phyloP scores from a whole-genome alignment of 2,329 filamentous ascomycete species.

The Septoria linicola region DNA sequence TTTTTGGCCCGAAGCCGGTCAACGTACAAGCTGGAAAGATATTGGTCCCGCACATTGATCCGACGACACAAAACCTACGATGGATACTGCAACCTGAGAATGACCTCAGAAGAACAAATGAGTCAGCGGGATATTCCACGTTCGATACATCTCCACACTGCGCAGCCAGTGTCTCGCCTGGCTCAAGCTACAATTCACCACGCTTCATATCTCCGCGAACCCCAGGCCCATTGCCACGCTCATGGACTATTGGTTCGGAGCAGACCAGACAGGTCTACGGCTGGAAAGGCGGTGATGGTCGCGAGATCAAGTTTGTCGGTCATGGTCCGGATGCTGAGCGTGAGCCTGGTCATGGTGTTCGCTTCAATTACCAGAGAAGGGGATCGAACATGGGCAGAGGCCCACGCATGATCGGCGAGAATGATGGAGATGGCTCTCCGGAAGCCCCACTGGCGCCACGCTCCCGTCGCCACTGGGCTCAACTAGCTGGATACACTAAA shows the following conservation, averaged over 20 bases:
- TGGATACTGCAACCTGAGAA: conserved; percentile 21
- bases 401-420: conserved; percentile 20
- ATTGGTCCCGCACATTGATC: conserved; percentile 21
- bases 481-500: conserved; percentile 19
- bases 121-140: too few species aligned
- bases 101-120: neutral
- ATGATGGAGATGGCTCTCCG: conserved; percentile 20
- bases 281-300: conserved; percentile 39
- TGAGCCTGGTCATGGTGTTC: conserved; percentile 30
- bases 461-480: conserved; percentile 31
- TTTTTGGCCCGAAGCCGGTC: conserved; percentile 5
- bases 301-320: conserved; percentile 39
- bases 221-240: conserved; percentile 8
- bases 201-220: conserved; percentile 14
- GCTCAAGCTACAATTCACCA: conserved; percentile 21
- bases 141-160: too few species aligned
- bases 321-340: conserved; percentile 36
- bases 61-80: conserved; percentile 19
- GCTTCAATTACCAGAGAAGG: conserved; percentile 21
- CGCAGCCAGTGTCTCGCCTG: conserved; percentile 17
- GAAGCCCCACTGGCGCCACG: conserved; percentile 27
- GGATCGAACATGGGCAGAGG: conserved; percentile 14
- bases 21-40: conserved; percentile 23
- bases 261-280: conserved; percentile 26
- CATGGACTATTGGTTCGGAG: conserved; percentile 28